Evolutionary conservation across 192 early-diverging fungal genomes (phyloP).

Genomic region (Gryganskiella cystojenkinii): DNA sequence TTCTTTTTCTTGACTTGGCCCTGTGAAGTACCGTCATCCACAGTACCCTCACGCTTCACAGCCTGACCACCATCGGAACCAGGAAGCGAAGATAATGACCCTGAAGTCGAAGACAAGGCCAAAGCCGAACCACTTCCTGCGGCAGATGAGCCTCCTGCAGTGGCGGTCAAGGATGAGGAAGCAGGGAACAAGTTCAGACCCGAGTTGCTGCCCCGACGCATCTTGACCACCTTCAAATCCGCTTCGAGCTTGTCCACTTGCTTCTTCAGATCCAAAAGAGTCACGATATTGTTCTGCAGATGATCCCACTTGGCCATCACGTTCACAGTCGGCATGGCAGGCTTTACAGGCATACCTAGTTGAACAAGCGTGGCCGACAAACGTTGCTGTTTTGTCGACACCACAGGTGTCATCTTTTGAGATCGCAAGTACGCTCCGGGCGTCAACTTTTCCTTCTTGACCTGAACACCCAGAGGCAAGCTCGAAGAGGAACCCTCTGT

Average conservation of each 20-base stretch:
- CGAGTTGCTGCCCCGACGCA: conserved; percentile 41
- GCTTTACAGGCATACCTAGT: conserved; percentile 59
- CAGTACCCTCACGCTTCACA: no score
- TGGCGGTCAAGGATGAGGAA: no score
- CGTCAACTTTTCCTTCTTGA: conserved; percentile 65
- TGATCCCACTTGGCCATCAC: conserved; percentile 86
- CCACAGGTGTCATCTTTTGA: conserved; percentile 65
- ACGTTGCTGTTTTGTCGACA: conserved; percentile 56
- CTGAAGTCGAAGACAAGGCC: no score
- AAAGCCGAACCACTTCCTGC: no score
- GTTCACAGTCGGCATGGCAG: conserved; percentile 83
- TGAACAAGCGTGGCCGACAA: conserved; percentile 18
- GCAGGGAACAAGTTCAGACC: conserved; percentile 53
- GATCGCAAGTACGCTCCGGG: conserved; percentile 74
- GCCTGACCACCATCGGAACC: no score
- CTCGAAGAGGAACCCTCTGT: conserved; percentile 6
- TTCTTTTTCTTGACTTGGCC: no score
- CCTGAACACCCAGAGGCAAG: conserved; percentile 15
- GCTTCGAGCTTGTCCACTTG: conserved; percentile 82
- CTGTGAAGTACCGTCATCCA: no score
- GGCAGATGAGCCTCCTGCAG: no score
- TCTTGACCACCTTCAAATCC: conserved; percentile 68
- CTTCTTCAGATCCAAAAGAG: conserved; percentile 86
- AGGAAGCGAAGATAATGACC: no score
- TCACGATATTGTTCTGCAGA: conserved; percentile 78